Evolutionary conservation across 495 filamentous ascomycete species (phyloP), one percentile per base, ranked within the genome.

Genomic region (Viridothelium virens): DNA sequence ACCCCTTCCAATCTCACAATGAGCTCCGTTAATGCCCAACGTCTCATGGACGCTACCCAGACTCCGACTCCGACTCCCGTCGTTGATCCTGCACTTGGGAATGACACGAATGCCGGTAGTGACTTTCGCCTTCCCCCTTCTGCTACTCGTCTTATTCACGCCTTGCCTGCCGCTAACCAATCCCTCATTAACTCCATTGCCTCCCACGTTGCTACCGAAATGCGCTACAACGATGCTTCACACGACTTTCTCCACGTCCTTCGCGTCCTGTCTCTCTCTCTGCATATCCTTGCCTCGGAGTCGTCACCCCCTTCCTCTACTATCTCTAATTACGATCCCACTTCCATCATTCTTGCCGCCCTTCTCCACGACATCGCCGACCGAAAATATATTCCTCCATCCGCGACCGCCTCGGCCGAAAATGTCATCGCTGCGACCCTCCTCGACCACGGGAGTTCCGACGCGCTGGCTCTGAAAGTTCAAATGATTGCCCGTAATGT

Each of bases 321-420:
- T 11, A 33, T 73, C 70, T 64, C 61, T 5, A 53, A 48, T 12
- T 80, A 81, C 73, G 80, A 90, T 74, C 72, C 76, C 33, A 76
- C 80, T 11, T 76, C 87, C 37, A 80, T 96, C 68, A 81, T 86
- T 34, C 86, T 96, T 2, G 81, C 86, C 0, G 90, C 91, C 2
- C 81, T 95, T 0, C 82, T 96, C 0, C 92, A 97, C 75, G 92
- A 97, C 72, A 86, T 96, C 10, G 89, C 87, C 62, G 92, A 97
- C 72, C 81, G 83, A 72, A 97, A 96, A 75, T 96, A 96, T 76
- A 72, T 86, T 12, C 64, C 67, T 50, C 48, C 80, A 12, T 77
- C 74, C 62, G 75, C 84, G 69, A 67, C 71, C 44, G 80, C 84
- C 69, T 7, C 41, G 41, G 75, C 80, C 37, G 77, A 79, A 11